Evolutionary conservation across 495 filamentous ascomycete genomes (phyloP).

Genomic region (Neurospora africana): DNA sequence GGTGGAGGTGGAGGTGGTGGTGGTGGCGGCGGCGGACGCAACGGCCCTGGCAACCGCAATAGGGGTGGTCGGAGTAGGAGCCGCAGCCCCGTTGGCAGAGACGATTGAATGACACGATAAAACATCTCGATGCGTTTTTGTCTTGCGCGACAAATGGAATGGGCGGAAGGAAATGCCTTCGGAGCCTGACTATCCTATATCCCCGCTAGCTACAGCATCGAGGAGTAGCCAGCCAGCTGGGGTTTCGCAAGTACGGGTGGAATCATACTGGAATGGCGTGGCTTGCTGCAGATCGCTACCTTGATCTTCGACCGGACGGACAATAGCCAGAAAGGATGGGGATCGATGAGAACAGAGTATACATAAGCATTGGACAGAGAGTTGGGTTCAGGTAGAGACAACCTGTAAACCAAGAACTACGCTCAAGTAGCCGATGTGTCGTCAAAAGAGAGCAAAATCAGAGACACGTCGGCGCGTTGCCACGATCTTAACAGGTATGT

Average conservation of each 20-base stretch:
- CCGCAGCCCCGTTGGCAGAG: conserved; percentile 26
- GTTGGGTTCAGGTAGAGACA: not conserved
- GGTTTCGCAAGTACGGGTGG: not conserved
- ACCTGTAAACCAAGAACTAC: not conserved
- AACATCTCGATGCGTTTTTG: not conserved
- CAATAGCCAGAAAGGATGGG: not conserved
- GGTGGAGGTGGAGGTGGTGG: conserved; percentile 39
- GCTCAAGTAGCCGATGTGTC: conserved; percentile 14
- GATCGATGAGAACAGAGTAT: not conserved
- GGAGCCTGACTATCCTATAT: conserved; percentile 15
- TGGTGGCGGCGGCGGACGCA: conserved; percentile 30
- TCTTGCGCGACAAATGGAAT: not conserved
- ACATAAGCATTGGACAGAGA: not conserved
- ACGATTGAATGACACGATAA: not conserved
- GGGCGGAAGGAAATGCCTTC: not conserved
- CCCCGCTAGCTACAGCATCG: not conserved
- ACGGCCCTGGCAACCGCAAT: conserved; percentile 17
- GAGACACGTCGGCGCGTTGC: conserved; percentile 14
- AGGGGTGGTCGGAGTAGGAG: conserved; percentile 38
- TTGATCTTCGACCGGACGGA: not conserved
- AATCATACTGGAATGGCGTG: not conserved
- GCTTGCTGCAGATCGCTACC: not conserved
- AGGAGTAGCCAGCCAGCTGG: not conserved
- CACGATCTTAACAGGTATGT: not conserved
- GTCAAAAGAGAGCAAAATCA: not conserved